Conservation (phyloP, 129 eudicot species). For the Deinandra increscens region DNA sequence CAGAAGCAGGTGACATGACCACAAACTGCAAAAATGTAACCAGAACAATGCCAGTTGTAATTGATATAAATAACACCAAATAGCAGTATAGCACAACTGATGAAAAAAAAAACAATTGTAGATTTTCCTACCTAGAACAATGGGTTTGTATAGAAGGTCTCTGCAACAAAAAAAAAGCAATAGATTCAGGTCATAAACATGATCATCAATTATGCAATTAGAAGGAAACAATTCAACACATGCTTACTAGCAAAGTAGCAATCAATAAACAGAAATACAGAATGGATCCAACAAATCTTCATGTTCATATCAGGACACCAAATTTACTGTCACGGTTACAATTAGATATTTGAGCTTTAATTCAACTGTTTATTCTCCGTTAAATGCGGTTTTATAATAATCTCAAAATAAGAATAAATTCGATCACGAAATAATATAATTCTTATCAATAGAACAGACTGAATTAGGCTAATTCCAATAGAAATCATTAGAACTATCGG, state of each 20-base stretch:
- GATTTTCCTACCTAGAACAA: slow-evolving; percentile 59
- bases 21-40: slow-evolving; percentile 52
- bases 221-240: neutral
- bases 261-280: no score
- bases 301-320: no score
- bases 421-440: no score
- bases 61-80: neutral
- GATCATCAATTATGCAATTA: slow-evolving; percentile 10
- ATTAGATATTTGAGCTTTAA: no score
- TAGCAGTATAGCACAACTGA: neutral
- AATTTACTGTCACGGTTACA: no score
- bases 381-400: no score
- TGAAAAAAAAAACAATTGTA: slow-evolving; percentile 1
- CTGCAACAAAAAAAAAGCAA: slow-evolving; percentile 48
- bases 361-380: no score
- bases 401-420: no score
- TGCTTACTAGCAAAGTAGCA: no score
- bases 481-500: neutral
- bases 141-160: slow-evolving; percentile 71
- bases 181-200: slow-evolving; percentile 19
- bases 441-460: neutral
- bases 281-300: neutral
- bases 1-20: slow-evolving; percentile 81
- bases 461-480: slow-evolving; percentile 1
- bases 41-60: slow-evolving; percentile 7